Base-by-base conservation (phyloP, 805 yeast species). In the Clavispora santaluciae region DNA sequence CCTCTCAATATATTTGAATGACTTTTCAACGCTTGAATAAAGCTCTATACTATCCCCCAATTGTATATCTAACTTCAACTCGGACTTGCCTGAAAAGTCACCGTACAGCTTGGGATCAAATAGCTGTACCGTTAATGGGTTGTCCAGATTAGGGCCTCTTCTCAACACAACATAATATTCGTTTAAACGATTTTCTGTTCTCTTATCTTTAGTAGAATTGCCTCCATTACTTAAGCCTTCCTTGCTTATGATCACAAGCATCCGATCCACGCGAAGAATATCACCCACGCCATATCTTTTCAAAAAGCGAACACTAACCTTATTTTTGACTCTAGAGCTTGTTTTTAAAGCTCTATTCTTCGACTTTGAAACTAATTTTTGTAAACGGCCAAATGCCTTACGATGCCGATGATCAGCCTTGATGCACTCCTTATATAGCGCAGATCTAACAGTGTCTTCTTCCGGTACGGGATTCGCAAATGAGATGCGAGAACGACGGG, bases 161-260 rank as follows among this genome's bases (percentile, higher is more conserved):
- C 91, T 66, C 1, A 83, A 81, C 2, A 85, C 87, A 2, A 85
- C 83, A 21, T 79, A 64, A 55, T 80, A 86, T 56, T 90, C 96
- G 45, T 73, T 78, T 93, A 96, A 88, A 36, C 88, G 63, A 42
- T 86, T 28, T 28, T 28, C 31, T 16, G 31, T 28, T 9, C 31
- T 28, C 20, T 18, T 4, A 15, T 3, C 10, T 8, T 12, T 15
- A 15, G 20, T 15, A 6, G 31, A 3, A 16, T 11, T 4, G 5
- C 20, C 9, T 15, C 20, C 11, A 5, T 28, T 7, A 9, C 20
- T 20, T 5, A 28, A 5, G 10, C 20, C 31, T 12, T 15, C 20
- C 11, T 53, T 54, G 53, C 79, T 81, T 13, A 80, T 73, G 63
- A 80, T 64, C 0, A 86, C 86, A 15, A 90, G 64, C 78, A 86